These are phyloP conservation scores for Phytophthora fragariaefolia DNA, from an alignment of 352 stramenopile genomes.

Conservation along the genomic window DNA sequence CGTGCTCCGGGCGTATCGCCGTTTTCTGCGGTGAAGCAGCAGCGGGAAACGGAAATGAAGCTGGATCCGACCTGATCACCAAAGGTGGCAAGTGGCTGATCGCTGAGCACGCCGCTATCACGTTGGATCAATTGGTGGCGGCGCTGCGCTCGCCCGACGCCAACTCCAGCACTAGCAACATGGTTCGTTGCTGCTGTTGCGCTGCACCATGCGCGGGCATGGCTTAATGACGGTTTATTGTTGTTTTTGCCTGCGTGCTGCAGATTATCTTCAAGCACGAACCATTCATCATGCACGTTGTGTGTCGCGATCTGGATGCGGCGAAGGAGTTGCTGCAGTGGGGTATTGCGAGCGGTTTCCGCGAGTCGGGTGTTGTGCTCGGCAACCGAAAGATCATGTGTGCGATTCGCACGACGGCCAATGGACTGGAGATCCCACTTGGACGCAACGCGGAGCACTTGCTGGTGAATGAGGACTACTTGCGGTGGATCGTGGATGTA, in stretches of 20 bases:
- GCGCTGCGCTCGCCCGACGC: conserved; percentile 52
- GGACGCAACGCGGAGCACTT: conserved; percentile 52
- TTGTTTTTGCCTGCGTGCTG: background rate
- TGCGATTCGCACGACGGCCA: conserved; percentile 89
- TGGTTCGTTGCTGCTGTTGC: conserved; percentile 59
- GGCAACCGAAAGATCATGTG: conserved; percentile 92
- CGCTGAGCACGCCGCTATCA: conserved; percentile 79
- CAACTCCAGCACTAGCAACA: conserved; percentile 55
- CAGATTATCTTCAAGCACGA: conserved; percentile 91
- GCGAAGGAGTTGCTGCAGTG: conserved; percentile 87
- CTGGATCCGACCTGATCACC: conserved; percentile 66
- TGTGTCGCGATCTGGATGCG: conserved; percentile 78
- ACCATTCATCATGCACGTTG: conserved; percentile 93
- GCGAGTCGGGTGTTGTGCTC: conserved; percentile 90
- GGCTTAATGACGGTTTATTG: too few species aligned
- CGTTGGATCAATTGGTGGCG: conserved; percentile 66
- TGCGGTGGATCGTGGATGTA: conserved; percentile 78
- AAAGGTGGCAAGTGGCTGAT: conserved; percentile 92
- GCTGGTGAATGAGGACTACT: conserved; percentile 71
- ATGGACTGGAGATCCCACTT: conserved; percentile 89
- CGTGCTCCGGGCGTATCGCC: conserved; percentile 90
- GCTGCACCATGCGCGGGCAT: too few species aligned
- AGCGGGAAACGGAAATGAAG: conserved; percentile 16
- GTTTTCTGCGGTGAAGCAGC: conserved; percentile 77
- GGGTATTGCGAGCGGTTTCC: conserved; percentile 83